phyloP scores from a whole-genome alignment of 352 stramenopile genomes.

The Phytophthora colocasiae region DNA sequence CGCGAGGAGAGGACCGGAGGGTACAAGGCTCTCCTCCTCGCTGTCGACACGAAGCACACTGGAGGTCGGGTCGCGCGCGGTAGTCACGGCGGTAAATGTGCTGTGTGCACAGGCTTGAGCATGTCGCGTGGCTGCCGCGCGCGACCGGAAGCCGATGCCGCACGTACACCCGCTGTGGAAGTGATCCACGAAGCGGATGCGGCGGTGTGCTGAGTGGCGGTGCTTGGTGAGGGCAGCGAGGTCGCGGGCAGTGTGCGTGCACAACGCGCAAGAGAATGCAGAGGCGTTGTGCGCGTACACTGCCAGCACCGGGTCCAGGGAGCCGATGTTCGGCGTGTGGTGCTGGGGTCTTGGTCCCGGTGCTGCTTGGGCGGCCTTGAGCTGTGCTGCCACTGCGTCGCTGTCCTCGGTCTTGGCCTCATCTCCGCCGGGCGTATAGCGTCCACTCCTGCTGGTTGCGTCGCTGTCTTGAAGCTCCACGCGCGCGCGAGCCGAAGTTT shows the following conservation, averaged over 20 bases:
- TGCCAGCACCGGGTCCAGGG: neutral
- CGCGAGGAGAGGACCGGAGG: neutral
- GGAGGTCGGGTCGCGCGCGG: neutral
- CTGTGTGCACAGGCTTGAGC: neutral
- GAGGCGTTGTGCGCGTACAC: constrained; percentile 23
- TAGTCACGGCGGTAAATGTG: neutral
- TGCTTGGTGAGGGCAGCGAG: neutral
- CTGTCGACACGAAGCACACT: too few species aligned
- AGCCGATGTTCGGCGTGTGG: neutral
- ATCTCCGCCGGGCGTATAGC: neutral
- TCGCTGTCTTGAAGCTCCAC: too few species aligned
- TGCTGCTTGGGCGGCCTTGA: constrained; percentile 1
- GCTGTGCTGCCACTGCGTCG: constrained; percentile 12
- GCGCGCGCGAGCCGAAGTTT: too few species aligned
- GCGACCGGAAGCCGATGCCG: constrained; percentile 4
- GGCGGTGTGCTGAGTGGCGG: too few species aligned
- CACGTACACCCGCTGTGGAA: constrained; percentile 10
- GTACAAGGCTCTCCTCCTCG: neutral
- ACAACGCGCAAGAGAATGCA: constrained; percentile 12
- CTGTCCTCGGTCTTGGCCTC: neutral
- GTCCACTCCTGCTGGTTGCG: too few species aligned
- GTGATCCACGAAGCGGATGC: constrained; percentile 1
- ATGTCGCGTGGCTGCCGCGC: neutral
- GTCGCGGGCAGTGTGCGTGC: neutral
- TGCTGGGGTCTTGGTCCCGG: too few species aligned